phyloP scores from a whole-genome alignment of 176 grass and related monocot genomes.

The Oryza punctata region DNA sequence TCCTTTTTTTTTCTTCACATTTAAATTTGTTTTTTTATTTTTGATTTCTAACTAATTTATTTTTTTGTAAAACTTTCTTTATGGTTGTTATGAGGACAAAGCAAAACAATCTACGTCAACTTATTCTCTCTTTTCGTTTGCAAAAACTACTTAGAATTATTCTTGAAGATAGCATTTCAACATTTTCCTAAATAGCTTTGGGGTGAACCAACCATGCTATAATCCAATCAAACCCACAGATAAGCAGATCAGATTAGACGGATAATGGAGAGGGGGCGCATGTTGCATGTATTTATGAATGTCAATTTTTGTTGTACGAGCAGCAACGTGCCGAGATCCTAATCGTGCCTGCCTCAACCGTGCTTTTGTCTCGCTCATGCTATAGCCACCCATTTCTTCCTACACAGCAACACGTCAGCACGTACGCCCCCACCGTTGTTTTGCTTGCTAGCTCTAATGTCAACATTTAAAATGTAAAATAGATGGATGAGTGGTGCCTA shows the following conservation, averaged over 20 bases:
- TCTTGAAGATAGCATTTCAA: background rate
- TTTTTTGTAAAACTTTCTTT: background rate
- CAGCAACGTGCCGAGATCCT: slow-evolving; percentile 35
- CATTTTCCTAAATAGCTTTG: background rate
- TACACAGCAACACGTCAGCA: background rate
- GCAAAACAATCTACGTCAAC: background rate
- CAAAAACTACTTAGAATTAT: background rate
- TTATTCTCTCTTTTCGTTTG: background rate
- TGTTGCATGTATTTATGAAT: background rate
- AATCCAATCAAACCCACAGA: background rate
- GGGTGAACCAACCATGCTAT: background rate
- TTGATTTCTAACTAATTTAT: too few species aligned
- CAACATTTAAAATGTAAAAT: background rate
- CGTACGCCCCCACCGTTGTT: background rate
- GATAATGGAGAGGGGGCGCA: background rate
- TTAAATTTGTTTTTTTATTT: too few species aligned
- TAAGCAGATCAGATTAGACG: background rate
- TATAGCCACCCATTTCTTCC: background rate
- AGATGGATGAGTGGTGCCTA: too few species aligned
- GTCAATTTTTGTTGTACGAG: background rate
- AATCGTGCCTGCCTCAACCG: slow-evolving; percentile 40
- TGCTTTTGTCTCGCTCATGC: background rate
- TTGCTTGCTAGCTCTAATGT: background rate
- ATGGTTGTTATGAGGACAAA: background rate
- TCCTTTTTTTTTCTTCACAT: too few species aligned